Base-by-base conservation (phyloP, 2,329 filamentous ascomycete species). In the Chaetomium sp. region DNA sequence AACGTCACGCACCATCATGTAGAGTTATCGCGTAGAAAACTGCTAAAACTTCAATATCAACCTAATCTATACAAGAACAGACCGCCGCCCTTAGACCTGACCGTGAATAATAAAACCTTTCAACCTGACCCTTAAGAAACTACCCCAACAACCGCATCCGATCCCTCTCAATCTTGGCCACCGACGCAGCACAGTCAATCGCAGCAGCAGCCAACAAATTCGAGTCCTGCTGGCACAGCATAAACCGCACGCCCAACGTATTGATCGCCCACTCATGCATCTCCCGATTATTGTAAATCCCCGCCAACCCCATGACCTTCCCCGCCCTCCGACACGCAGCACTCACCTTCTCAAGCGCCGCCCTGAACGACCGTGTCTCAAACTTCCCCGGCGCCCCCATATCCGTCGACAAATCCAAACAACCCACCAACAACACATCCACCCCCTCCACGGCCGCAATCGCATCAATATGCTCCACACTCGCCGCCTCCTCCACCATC, bases 211-310 rank as follows among this genome's bases (percentile, higher is more conserved):
- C 45, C 33, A 48, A 35, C 7, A 48, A 35, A 6, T 48, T 48
- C 11, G 45, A 48, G 34, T 48, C 45, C 10, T 48, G 45, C 45
- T 48, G 45, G n/a, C 45, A 48, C 11, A 48, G 45, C 12, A 48
- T 48, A 6, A 48, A 48, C 6, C 45, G 45, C 6, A 48, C 45
- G 11, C 32, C 32, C 3, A 48, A 8, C 33, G 45, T 48, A 35
- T 48, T 48, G 34, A 48, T 48, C n/a, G 45, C 45, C 45, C 45
- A 48, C 11, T 48, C 45, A 14, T 48, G 45, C 12, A 48, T 33
- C 33, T 48, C 45, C 11, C 45, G 45, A 27, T 48, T 48, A 35
- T 48, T 48, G 45, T 48, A 48, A 35, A 48, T 36, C 12, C 45
- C 45, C 7, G 45, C 45, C 12, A 48, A 19, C 2, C 45, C 45